These are phyloP conservation scores for Zalaria obscura DNA, from an alignment of 2,329 filamentous ascomycete genomes.

Conservation along the genomic window DNA sequence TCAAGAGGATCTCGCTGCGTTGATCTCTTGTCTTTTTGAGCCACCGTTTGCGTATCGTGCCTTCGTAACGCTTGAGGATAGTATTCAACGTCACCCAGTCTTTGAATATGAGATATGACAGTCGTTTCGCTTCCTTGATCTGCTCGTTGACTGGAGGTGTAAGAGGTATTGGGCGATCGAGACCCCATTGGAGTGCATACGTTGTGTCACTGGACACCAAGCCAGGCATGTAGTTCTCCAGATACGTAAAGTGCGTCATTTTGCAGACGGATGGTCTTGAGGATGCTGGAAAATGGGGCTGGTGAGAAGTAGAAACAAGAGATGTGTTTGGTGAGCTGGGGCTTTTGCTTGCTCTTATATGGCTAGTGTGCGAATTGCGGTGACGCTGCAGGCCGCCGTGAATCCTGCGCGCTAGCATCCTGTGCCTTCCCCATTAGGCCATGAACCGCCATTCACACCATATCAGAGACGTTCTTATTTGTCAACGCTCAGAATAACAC, in stretches of 20 bases:
- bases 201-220: no score
- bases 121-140: conserved; percentile 7
- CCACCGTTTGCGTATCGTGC: conserved; percentile 39
- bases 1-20: conserved; percentile 30
- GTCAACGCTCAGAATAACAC: no score
- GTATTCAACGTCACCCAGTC: conserved; percentile 21
- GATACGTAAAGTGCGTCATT: conserved; percentile 1
- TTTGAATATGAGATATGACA: conserved; percentile 19
- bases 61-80: conserved; percentile 37
- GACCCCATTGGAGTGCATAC: conserved; percentile 3
- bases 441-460: no score
- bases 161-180: conserved; percentile 11
- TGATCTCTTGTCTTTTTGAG: conserved; percentile 36
- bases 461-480: no score
- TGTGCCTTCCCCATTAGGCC: no score
- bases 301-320: background rate
- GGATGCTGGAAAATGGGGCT: background rate
- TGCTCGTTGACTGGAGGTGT: conserved; percentile 8
- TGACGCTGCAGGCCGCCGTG: no score
- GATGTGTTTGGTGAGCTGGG: background rate
- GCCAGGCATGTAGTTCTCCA: background rate
- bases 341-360: no score
- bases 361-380: no score
- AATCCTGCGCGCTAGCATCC: no score
- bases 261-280: conserved; percentile 1